phyloP scores from a whole-genome alignment of 306 rosid genomes.

The Phaseolus lunatus region DNA sequence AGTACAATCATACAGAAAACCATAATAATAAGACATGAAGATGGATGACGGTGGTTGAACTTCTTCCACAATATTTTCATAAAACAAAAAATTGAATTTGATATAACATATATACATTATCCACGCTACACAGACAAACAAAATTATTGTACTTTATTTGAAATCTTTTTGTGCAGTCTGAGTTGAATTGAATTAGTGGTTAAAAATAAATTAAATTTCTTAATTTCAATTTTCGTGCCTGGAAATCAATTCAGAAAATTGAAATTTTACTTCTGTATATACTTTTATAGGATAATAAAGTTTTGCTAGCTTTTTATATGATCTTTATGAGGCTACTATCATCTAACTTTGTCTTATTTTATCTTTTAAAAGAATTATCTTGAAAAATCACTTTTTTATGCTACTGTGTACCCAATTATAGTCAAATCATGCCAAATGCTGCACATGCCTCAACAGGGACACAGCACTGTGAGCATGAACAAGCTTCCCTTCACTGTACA shows the following conservation, averaged over 20 bases:
- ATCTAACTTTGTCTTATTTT: neutral
- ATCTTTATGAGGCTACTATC: neutral
- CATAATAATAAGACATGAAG: constrained; percentile 3
- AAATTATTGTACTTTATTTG: neutral
- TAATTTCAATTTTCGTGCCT: neutral
- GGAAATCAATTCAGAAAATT: too few relatives aligned
- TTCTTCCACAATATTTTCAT: constrained; percentile 10
- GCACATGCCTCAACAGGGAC: constrained; percentile 34
- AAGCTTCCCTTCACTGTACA: neutral
- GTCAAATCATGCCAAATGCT: neutral
- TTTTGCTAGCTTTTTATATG: neutral
- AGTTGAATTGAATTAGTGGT: neutral
- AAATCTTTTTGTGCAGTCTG: neutral
- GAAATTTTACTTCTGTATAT: too few relatives aligned
- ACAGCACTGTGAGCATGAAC: constrained; percentile 1
- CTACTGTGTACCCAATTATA: neutral
- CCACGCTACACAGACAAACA: neutral
- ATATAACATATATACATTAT: neutral
- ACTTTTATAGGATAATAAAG: too few relatives aligned
- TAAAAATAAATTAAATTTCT: neutral
- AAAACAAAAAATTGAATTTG: neutral
- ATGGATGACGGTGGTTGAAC: neutral
- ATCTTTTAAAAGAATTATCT: neutral
- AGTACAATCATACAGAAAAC: constrained; percentile 2
- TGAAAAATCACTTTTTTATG: neutral